Evolutionary conservation across 805 yeast species (phyloP).

Genomic region (Barnettozyma populi): DNA sequence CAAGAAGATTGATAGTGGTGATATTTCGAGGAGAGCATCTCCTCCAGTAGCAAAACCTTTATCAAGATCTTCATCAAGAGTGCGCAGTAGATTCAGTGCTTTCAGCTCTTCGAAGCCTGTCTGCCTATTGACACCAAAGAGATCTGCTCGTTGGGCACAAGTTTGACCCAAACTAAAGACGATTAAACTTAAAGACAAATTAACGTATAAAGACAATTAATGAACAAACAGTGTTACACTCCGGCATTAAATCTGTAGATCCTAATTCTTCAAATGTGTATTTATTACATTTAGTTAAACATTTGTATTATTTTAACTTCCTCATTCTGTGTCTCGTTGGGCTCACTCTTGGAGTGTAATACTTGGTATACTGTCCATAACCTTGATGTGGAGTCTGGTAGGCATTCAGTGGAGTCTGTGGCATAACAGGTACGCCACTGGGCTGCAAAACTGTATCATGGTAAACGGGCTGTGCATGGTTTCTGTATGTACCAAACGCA

Average conservation of each 20-base stretch:
- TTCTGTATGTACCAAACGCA: constrained; percentile 40
- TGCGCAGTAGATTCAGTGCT: not conserved
- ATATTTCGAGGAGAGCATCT: not conserved
- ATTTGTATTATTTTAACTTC: not conserved
- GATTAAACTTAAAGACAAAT: not conserved
- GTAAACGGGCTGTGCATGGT: constrained; percentile 16
- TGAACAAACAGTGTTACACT: not conserved
- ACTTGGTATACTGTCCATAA: constrained; percentile 4
- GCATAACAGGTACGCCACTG: constrained; percentile 7
- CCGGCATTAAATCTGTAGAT: not conserved
- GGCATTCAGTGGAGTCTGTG: constrained; percentile 19
- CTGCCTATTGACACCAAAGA: not conserved
- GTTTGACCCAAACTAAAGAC: not conserved
- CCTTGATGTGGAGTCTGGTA: constrained; percentile 13
- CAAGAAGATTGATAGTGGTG: not conserved
- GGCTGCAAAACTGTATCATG: constrained; percentile 4
- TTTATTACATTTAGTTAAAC: not conserved
- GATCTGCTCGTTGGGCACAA: not conserved
- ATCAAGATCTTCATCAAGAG: not conserved
- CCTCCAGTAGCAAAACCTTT: not conserved
- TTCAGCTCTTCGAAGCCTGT: not conserved
- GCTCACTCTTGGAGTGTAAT: constrained; percentile 8
- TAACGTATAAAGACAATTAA: not conserved
- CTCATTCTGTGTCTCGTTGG: constrained; percentile 8
- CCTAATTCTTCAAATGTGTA: not conserved